Percentiles rank a stretch among this genome's conserved stretches.
phyloP scores from a whole-genome alignment of 371 early-diverging fungal genomes.

The Mortierella sp. region DNA sequence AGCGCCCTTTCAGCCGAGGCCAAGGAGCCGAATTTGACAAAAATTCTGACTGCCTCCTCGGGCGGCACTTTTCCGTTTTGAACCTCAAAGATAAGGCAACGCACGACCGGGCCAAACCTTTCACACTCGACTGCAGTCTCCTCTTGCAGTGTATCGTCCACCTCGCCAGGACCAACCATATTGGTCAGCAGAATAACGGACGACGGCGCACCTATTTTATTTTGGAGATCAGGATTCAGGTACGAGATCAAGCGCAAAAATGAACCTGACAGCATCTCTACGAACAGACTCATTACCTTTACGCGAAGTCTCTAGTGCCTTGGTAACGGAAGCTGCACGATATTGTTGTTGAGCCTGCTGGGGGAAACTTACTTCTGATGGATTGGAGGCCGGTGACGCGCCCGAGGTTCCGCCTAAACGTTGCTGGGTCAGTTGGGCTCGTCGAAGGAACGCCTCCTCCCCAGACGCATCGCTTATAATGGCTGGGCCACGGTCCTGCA shows the following conservation, averaged over 20 bases:
- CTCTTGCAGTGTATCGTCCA: slow-evolving; percentile 77
- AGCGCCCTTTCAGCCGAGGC: slow-evolving; percentile 69
- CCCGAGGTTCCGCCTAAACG: slow-evolving; percentile 1
- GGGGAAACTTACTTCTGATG: neutral
- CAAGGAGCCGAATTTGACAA: slow-evolving; percentile 69
- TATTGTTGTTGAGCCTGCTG: slow-evolving; percentile 39
- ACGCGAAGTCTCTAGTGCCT: slow-evolving; percentile 49
- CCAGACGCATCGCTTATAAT: slow-evolving; percentile 62
- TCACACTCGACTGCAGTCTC: slow-evolving; percentile 84
- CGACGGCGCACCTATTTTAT: slow-evolving; percentile 35
- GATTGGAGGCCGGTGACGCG: neutral
- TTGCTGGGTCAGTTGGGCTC: slow-evolving; percentile 63
- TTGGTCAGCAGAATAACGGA: slow-evolving; percentile 68
- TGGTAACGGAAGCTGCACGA: slow-evolving; percentile 55
- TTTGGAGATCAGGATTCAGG: no score
- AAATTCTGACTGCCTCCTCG: slow-evolving; percentile 77
- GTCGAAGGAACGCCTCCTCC: slow-evolving; percentile 78
- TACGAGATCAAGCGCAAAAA: neutral
- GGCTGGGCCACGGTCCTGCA: slow-evolving; percentile 36
- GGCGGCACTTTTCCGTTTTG: slow-evolving; percentile 62
- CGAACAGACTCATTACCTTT: slow-evolving; percentile 53
- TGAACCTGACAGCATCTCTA: neutral
- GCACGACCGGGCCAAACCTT: slow-evolving; percentile 77
- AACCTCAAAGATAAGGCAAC: slow-evolving; percentile 77
- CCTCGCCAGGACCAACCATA: slow-evolving; percentile 78